Conservation (phyloP, 2,329 filamentous ascomycete genomes). For the Xylariaceae sp. region DNA sequence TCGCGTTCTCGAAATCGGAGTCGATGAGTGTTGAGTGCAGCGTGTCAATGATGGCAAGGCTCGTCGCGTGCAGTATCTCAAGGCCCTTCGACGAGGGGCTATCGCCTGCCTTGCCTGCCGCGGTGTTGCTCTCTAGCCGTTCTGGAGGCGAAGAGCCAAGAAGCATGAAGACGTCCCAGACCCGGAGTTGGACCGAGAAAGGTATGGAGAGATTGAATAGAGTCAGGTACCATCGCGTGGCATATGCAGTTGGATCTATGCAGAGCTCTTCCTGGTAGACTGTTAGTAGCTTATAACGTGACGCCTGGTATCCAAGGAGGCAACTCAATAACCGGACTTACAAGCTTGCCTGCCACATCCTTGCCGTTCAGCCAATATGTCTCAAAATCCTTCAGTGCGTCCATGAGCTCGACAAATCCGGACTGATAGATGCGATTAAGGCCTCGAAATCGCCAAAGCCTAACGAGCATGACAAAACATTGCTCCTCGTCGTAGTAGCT, state of each 20-base stretch:
- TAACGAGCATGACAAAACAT: constrained; percentile 93
- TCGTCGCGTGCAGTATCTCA: constrained; percentile 84
- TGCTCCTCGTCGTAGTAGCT: constrained; percentile 97
- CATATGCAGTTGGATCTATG: constrained; percentile 88
- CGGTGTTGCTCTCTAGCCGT: constrained; percentile 10
- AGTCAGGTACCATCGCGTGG: constrained; percentile 94
- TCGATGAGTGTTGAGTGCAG: constrained; percentile 83
- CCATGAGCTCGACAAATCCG: constrained; percentile 83
- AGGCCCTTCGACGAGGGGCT: constrained; percentile 55
- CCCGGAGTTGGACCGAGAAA: constrained; percentile 85
- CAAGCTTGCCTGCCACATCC: constrained; percentile 74
- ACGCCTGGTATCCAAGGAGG: neutral
- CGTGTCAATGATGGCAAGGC: constrained; percentile 84
- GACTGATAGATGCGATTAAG: constrained; percentile 77
- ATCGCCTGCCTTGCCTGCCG: constrained; percentile 23
- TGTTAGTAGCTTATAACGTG: constrained; percentile 2
- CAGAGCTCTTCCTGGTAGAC: constrained; percentile 59
- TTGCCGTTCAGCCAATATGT: constrained; percentile 72
- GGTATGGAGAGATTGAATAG: constrained; percentile 96
- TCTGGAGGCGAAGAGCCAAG: constrained; percentile 68
- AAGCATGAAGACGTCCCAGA: constrained; percentile 98
- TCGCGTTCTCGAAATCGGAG: constrained; percentile 93
- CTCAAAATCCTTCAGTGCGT: constrained; percentile 79
- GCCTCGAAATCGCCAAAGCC: constrained; percentile 84
- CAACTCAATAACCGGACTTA: too few relatives aligned